Evolutionary conservation across 192 early-diverging fungal species (phyloP).

Genomic region (Oehlia diaphana): DNA sequence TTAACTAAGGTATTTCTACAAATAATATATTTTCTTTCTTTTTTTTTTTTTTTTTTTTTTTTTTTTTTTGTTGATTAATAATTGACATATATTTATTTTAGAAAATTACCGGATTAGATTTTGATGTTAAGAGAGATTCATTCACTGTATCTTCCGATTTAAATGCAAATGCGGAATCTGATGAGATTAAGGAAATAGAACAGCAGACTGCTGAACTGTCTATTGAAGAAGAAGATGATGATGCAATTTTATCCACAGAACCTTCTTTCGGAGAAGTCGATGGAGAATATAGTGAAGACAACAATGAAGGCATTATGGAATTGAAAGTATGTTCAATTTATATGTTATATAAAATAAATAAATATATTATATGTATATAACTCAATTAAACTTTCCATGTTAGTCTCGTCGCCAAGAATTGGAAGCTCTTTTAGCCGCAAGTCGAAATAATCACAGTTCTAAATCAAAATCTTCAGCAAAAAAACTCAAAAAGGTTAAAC

Average conservation of each 20-base stretch:
- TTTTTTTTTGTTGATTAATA: too few species aligned
- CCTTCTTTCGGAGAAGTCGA: background rate
- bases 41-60: too few species aligned
- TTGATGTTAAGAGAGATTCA: conserved; percentile 4
- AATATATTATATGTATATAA: background rate
- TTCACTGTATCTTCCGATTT: conserved; percentile 14
- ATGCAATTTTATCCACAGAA: background rate
- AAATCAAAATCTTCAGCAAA: conserved; percentile 13
- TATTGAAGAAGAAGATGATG: background rate
- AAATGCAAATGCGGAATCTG: background rate
- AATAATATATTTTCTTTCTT: background rate
- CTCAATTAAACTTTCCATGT: background rate
- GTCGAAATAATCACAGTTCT: conserved; percentile 2
- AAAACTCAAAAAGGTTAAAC: conserved; percentile 15
- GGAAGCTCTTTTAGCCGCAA: conserved; percentile 3
- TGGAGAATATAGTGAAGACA: background rate
- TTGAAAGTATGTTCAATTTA: conserved; percentile 12
- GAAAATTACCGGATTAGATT: conserved; percentile 9
- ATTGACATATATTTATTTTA: background rate
- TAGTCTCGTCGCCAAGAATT: conserved; percentile 18
- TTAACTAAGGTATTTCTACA: conserved; percentile 36
- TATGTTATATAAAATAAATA: background rate
- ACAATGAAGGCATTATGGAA: conserved; percentile 13
- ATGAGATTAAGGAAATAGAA: background rate
- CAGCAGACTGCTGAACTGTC: background rate